phyloP scores from a whole-genome alignment of 768 basidiomycete genomes.

The Boletus rufocinnamomeus region DNA sequence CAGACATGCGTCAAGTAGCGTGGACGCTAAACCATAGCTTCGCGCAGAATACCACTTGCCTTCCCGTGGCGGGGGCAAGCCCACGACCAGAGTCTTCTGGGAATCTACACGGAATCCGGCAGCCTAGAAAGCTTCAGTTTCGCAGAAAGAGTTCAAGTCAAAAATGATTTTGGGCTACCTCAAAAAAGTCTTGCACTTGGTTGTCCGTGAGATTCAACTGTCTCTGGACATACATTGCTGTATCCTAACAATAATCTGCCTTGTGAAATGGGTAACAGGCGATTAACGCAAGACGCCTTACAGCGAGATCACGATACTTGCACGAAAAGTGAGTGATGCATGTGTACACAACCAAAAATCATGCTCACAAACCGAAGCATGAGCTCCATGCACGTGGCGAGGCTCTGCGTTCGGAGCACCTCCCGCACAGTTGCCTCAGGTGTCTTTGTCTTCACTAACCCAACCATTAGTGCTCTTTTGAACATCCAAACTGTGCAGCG shows the following conservation, averaged over 20 bases:
- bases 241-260: constrained; percentile 37
- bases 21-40: constrained; percentile 47
- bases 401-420: constrained; percentile 36
- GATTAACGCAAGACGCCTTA: constrained; percentile 12
- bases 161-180: constrained; percentile 29
- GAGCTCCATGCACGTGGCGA: constrained; percentile 40
- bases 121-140: constrained; percentile 29
- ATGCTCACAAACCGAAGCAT: constrained; percentile 37
- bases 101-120: constrained; percentile 45
- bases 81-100: constrained; percentile 44
- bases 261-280: not conserved
- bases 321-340: constrained; percentile 1
- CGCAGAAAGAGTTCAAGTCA: not conserved
- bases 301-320: constrained; percentile 46
- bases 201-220: constrained; percentile 42
- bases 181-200: constrained; percentile 49
- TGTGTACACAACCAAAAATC: not conserved
- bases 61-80: constrained; percentile 43
- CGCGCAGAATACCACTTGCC: constrained; percentile 38
- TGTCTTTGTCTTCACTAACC: constrained; percentile 44
- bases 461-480: not conserved
- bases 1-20: constrained; percentile 39
- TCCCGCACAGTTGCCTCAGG: constrained; percentile 43
- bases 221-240: constrained; percentile 44
- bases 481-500: not conserved